Evolutionary conservation across 1,284 basidiomycete species (phyloP).

Genomic region (Cryptococcus neoformans): DNA sequence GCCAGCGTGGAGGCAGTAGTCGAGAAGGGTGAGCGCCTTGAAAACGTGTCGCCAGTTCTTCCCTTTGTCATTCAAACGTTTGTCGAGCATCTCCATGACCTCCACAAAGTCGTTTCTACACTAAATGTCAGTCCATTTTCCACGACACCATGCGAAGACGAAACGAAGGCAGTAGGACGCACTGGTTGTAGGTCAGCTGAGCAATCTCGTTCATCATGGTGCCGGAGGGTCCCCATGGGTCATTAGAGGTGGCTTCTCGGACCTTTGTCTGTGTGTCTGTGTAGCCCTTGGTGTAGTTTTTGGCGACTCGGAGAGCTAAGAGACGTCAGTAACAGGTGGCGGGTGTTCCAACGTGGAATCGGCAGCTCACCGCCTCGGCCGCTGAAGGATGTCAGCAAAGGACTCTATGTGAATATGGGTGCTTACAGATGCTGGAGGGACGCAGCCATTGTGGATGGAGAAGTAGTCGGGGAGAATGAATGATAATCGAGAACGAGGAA

Average conservation of each 20-base stretch:
- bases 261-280: constrained; percentile 83
- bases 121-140: background rate
- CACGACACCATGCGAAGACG: background rate
- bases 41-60: constrained; percentile 99
- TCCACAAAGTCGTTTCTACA: constrained; percentile 93
- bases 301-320: constrained; percentile 73
- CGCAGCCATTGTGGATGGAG: constrained; percentile 28
- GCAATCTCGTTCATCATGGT: constrained; percentile 99
- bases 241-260: constrained; percentile 99
- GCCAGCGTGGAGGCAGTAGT: constrained; percentile 94
- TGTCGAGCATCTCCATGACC: constrained; percentile 99
- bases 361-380: constrained; percentile 44
- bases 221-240: constrained; percentile 97
- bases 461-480: background rate
- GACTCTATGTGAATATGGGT: background rate
- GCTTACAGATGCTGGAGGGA: constrained; percentile 47
- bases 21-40: constrained; percentile 95
- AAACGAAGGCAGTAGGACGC: constrained; percentile 46
- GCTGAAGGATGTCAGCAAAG: constrained; percentile 24
- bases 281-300: constrained; percentile 94
- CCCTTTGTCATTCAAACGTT: constrained; percentile 97
- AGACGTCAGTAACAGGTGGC: constrained; percentile 4
- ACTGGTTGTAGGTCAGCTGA: constrained; percentile 98
- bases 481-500: background rate
- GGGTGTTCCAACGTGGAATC: background rate